Conservation (phyloP, 345 rosid species). For the Aquilaria yunnanensis region DNA sequence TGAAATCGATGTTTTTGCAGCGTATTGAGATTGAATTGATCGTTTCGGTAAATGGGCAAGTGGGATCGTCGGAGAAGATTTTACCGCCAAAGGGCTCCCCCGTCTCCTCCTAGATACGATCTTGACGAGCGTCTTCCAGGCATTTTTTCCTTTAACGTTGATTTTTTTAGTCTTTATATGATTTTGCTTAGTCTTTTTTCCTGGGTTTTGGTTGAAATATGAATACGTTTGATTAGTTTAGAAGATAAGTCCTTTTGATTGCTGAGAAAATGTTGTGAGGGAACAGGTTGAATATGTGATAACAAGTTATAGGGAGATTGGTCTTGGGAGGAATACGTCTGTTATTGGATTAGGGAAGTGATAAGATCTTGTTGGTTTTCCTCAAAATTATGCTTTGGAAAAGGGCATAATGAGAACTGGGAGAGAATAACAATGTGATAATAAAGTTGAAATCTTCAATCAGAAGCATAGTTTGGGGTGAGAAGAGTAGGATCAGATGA, state of each 20-base stretch:
- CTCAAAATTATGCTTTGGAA: too few species aligned
- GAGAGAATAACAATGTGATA: too few species aligned
- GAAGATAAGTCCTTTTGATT: not conserved
- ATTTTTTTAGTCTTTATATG: not conserved
- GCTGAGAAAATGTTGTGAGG: not conserved
- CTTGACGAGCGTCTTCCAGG: constrained; percentile 19
- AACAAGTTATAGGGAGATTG: not conserved
- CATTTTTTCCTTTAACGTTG: not conserved
- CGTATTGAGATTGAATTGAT: not conserved
- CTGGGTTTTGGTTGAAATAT: not conserved
- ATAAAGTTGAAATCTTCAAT: too few species aligned
- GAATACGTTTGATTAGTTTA: not conserved
- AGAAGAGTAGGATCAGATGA: too few species aligned
- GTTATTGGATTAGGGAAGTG: not conserved
- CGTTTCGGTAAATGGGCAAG: constrained; percentile 19
- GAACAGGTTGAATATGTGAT: not conserved
- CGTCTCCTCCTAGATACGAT: constrained; percentile 12
- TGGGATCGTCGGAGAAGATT: constrained; percentile 27
- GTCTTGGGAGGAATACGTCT: not conserved
- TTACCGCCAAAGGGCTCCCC: constrained; percentile 10
- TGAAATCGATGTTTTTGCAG: not conserved
- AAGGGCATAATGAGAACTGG: too few species aligned
- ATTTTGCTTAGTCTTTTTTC: not conserved
- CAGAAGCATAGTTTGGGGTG: too few species aligned
- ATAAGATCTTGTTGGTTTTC: too few species aligned